phyloP scores from a whole-genome alignment of 2,329 filamentous ascomycete genomes.

The Nemania bipapillata region DNA sequence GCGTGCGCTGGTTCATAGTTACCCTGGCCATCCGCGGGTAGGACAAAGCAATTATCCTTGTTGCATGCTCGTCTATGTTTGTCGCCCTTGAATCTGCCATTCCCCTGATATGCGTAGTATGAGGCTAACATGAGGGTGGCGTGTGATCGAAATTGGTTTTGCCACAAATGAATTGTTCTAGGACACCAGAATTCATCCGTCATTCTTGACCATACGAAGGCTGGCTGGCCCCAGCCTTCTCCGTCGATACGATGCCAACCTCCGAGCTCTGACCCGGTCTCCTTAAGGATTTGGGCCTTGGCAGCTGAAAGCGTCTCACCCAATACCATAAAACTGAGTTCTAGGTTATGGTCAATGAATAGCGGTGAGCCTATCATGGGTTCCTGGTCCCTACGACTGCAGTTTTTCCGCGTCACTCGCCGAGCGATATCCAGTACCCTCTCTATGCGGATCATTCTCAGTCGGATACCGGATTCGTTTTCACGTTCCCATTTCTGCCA shows the following conservation, averaged over 20 bases:
- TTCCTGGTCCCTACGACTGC: too few species aligned
- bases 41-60: neutral
- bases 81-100: neutral
- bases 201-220: conserved; percentile 4
- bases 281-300: neutral
- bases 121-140: neutral
- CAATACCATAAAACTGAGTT: neutral
- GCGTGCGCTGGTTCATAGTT: neutral
- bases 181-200: neutral
- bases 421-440: neutral
- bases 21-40: neutral
- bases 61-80: neutral
- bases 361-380: neutral
- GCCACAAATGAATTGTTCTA: conserved; percentile 1
- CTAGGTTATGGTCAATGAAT: neutral
- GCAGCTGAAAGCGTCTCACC: neutral
- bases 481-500: conserved; percentile 2
- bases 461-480: neutral
- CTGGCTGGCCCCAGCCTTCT: conserved; percentile 4
- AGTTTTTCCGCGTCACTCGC: conserved; percentile 1
- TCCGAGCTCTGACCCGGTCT: neutral
- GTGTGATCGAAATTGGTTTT: conserved; percentile 7
- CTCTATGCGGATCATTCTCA: neutral
- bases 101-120: neutral
- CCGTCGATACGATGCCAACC: conserved; percentile 1